Conservation (phyloP, 2,329 filamentous ascomycete genomes). For the Aspergillus viridinutans region DNA sequence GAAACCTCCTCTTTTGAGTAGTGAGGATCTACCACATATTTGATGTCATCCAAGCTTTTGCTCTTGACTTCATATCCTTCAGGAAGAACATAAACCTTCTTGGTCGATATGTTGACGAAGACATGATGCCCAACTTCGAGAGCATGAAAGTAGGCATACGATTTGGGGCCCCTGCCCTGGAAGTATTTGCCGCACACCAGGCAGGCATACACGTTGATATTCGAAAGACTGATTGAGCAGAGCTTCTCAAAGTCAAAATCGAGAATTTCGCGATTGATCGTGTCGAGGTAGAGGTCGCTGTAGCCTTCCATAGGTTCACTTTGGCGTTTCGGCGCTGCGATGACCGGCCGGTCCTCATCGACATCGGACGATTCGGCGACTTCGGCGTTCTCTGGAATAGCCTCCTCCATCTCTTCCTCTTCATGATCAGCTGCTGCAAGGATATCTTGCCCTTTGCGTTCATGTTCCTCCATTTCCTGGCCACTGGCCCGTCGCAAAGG, state of each 20-base stretch:
- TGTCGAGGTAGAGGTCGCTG: slow-evolving; percentile 94
- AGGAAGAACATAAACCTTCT: slow-evolving; percentile 57
- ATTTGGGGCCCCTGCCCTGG: slow-evolving; percentile 87
- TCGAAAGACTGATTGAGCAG: slow-evolving; percentile 90
- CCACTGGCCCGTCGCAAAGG: slow-evolving; percentile 24
- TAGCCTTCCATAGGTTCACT: slow-evolving; percentile 80
- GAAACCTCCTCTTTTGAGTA: slow-evolving; percentile 77
- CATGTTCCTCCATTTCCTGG: slow-evolving; percentile 33
- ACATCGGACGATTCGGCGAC: slow-evolving; percentile 25
- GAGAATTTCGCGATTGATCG: slow-evolving; percentile 84
- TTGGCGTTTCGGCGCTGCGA: slow-evolving; percentile 56
- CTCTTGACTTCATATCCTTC: slow-evolving; percentile 96
- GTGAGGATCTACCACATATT: slow-evolving; percentile 89
- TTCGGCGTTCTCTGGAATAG: slow-evolving; percentile 17
- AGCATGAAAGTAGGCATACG: slow-evolving; percentile 95
- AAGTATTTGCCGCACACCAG: slow-evolving; percentile 98
- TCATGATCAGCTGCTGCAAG: slow-evolving; percentile 66
- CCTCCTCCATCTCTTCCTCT: slow-evolving; percentile 48
- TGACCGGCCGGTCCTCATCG: slow-evolving; percentile 34
- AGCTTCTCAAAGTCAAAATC: slow-evolving; percentile 99
- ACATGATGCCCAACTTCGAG: slow-evolving; percentile 95
- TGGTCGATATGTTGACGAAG: slow-evolving; percentile 85
- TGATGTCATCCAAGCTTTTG: slow-evolving; percentile 94
- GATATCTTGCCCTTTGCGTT: slow-evolving; percentile 32
- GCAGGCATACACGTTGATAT: slow-evolving; percentile 98